These are phyloP conservation scores for Fennellomyces sp. DNA, from an alignment of 371 early-diverging fungal species.

Conservation along the genomic window DNA sequence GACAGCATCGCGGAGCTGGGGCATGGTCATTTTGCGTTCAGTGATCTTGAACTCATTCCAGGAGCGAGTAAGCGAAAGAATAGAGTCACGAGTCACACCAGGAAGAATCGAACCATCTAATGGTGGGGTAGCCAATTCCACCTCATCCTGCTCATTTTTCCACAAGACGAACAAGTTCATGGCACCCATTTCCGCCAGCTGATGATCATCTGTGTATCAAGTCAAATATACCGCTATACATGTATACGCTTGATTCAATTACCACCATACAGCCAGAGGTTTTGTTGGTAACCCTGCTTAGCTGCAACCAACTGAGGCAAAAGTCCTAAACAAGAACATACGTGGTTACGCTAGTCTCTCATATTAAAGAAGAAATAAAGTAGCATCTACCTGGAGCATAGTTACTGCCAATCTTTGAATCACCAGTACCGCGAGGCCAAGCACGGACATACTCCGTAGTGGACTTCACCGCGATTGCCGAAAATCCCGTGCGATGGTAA, in stretches of 20 bases:
- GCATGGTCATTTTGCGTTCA: slow-evolving; percentile 88
- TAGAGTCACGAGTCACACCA: slow-evolving; percentile 95
- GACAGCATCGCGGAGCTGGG: slow-evolving; percentile 73
- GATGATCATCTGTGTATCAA: slow-evolving; percentile 66
- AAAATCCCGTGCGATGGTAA: slow-evolving; percentile 94
- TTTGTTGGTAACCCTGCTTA: slow-evolving; percentile 88
- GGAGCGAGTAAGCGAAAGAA: slow-evolving; percentile 75
- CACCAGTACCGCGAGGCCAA: slow-evolving; percentile 97
- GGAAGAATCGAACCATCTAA: slow-evolving; percentile 96
- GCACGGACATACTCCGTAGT: slow-evolving; percentile 89
- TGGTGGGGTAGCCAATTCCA: slow-evolving; percentile 92
- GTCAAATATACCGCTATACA: too few relatives aligned
- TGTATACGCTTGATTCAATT: too few relatives aligned
- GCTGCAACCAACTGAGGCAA: slow-evolving; percentile 89
- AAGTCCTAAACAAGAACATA: slow-evolving; percentile 69
- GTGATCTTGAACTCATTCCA: slow-evolving; percentile 93
- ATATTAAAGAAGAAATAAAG: too few relatives aligned
- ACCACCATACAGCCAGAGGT: slow-evolving; percentile 92
- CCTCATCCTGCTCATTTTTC: slow-evolving; percentile 77
- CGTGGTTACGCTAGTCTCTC: too few relatives aligned
- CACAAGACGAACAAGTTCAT: slow-evolving; percentile 94
- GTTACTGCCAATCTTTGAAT: slow-evolving; percentile 92
- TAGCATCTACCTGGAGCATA: slow-evolving; percentile 69
- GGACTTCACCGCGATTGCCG: slow-evolving; percentile 86
- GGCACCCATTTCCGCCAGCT: slow-evolving; percentile 95